Base-by-base conservation (phyloP, 176 grass and related monocot genomes). In the Thinopyrum elongatum region DNA sequence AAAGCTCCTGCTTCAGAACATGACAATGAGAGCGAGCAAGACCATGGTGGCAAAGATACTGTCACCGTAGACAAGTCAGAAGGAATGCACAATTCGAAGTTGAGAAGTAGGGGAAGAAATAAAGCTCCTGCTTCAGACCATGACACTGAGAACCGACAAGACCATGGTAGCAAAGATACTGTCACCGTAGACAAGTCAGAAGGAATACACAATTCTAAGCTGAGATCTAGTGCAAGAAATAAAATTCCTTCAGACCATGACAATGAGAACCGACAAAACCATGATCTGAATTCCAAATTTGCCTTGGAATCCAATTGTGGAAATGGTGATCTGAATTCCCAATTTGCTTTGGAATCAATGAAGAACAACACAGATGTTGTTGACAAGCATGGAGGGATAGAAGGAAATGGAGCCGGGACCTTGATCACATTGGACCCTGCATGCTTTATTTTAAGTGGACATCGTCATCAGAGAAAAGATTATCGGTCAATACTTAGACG, bases 111-210 rank as follows among this genome's bases (percentile, higher is more conserved):
- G 69, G 88, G 76, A 81, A 88, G 87, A 55, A 86, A 87, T 86
- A 80, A 79, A 73, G 60, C 34, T 88, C 30, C 38, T 57, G 79
- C n/a, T 78, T 80, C 78, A 51, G 86, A 90, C 59, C 76, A 83
- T 74, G 91, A 83, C 92, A 94, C 93, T 69, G 95, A 95, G 74
- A 95, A 94, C 73, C 89, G 8, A 12, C 82, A 86, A 57, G 80
- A 61, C 27, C 17, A 27, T 84, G 64, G 22, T 71, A 46, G 51
- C 19, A 57, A 57, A 57, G 51, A 21, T 83, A 77, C 39, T 22
- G 42, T 25, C 25, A 44, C 10, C 1, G 36, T 80, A 65, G 85
- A 86, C 66, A 88, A 66, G 55, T 21, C 44, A 25, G 82, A 93
- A 65, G 74, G 65, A 23, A 7, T 31, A 21, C 38, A 51, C 19